Conservation (phyloP, 2,329 filamentous ascomycete species). For the Diaporthe nobilis region DNA sequence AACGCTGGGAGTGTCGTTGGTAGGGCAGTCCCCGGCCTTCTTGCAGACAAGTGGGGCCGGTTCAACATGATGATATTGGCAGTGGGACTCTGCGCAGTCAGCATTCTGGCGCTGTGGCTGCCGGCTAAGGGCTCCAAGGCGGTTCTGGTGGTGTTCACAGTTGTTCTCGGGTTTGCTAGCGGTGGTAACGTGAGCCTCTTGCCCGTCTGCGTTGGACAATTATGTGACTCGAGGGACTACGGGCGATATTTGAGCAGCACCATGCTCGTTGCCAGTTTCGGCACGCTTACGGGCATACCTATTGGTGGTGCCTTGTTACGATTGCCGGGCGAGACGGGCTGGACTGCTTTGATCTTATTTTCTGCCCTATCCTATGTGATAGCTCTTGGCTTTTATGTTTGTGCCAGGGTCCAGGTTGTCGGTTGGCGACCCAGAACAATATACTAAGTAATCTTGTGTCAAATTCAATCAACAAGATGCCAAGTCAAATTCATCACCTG, state of each 20-base stretch:
- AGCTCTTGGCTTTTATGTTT: slow-evolving; percentile 50
- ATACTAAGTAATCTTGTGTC: slow-evolving; percentile 43
- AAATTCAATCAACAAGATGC: no score
- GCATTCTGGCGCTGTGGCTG: slow-evolving; percentile 79
- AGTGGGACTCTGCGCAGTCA: slow-evolving; percentile 66
- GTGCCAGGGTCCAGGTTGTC: slow-evolving; percentile 51
- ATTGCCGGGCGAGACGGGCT: slow-evolving; percentile 49
- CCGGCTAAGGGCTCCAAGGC: slow-evolving; percentile 66
- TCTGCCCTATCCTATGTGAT: slow-evolving; percentile 53
- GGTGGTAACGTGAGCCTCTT: slow-evolving; percentile 83
- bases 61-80: slow-evolving; percentile 85
- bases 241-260: slow-evolving; percentile 87
- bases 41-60: slow-evolving; percentile 82
- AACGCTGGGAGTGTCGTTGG: slow-evolving; percentile 85
- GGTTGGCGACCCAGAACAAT: slow-evolving; percentile 50
- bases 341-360: slow-evolving; percentile 56
- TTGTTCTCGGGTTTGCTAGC: slow-evolving; percentile 83
- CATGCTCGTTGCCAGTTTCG: slow-evolving; percentile 83
- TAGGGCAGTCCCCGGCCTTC: slow-evolving; percentile 80
- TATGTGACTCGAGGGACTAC: slow-evolving; percentile 82
- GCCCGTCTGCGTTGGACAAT: slow-evolving; percentile 84
- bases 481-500: no score
- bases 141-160: slow-evolving; percentile 75
- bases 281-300: slow-evolving; percentile 65
- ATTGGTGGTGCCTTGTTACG: slow-evolving; percentile 58